Evolutionary conservation across 192 early-diverging fungal genomes (phyloP).

Genomic region (Gigaspora rosea): DNA sequence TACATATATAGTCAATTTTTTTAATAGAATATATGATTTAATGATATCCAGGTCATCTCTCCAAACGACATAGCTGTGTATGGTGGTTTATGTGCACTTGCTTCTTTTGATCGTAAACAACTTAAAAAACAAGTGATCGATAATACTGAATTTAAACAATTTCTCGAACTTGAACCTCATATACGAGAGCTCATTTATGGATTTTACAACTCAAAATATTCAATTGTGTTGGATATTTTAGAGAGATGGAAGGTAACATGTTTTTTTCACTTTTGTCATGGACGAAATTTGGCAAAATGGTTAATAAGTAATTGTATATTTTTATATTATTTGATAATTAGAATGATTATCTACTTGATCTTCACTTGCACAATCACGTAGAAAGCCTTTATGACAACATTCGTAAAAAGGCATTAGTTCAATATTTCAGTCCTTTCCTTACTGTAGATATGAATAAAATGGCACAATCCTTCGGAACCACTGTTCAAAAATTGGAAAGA

Average conservation of each 20-base stretch:
- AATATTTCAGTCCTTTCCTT: conserved; percentile 80
- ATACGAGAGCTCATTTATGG: conserved; percentile 67
- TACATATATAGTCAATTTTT: conserved; percentile 14
- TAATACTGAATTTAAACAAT: conserved; percentile 72
- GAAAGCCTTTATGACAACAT: conserved; percentile 69
- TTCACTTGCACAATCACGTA: conserved; percentile 72
- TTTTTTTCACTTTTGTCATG: background rate
- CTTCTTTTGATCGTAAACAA: conserved; percentile 72
- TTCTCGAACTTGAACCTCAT: conserved; percentile 82
- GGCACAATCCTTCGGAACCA: conserved; percentile 70
- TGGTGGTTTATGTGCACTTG: conserved; percentile 75
- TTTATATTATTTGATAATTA: conserved; percentile 22
- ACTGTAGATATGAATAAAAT: conserved; percentile 79
- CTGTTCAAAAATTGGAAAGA: conserved; percentile 61
- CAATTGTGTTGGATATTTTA: conserved; percentile 65
- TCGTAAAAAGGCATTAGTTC: conserved; percentile 74
- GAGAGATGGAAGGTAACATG: conserved; percentile 65
- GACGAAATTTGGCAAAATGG: background rate
- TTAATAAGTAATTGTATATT: background rate
- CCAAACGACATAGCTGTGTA: conserved; percentile 84
- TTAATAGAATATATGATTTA: conserved; percentile 34
- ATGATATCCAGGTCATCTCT: conserved; percentile 54
- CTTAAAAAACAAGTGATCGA: conserved; percentile 72
- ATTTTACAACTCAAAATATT: conserved; percentile 80
- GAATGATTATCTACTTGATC: conserved; percentile 62